phyloP scores from a whole-genome alignment of 352 stramenopile species.

The Phytophthora pseudosyringae region DNA sequence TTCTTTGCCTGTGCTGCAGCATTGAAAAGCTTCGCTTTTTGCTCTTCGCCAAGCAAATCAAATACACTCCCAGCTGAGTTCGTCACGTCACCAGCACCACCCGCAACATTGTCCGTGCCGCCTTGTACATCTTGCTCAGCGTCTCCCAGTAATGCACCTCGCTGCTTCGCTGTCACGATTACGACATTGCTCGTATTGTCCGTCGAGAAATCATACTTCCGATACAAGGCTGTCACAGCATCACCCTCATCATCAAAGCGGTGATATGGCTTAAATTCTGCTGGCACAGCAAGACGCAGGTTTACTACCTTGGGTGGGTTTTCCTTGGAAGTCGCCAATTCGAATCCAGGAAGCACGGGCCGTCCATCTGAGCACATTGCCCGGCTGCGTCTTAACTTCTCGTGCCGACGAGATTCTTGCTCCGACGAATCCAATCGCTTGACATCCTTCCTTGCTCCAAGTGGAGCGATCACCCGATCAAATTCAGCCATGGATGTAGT shows the following conservation, averaged over 20 bases:
- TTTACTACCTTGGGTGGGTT: constrained; percentile 53
- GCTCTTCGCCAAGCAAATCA: constrained; percentile 53
- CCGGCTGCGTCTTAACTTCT: constrained; percentile 23
- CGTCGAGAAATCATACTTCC: constrained; percentile 62
- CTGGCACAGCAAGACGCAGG: constrained; percentile 56
- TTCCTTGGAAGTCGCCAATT: constrained; percentile 44
- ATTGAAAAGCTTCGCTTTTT: constrained; percentile 55
- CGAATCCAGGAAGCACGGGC: constrained; percentile 62
- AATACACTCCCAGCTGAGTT: constrained; percentile 55
- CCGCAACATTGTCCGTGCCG: not conserved
- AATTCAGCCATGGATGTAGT: constrained; percentile 69
- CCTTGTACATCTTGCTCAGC: not conserved
- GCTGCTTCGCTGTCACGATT: constrained; percentile 61
- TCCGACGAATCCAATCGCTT: constrained; percentile 46
- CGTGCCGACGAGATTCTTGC: constrained; percentile 38
- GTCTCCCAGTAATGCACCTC: constrained; percentile 48
- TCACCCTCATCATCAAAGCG: constrained; percentile 46
- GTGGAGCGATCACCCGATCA: constrained; percentile 62
- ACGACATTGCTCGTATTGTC: constrained; percentile 37
- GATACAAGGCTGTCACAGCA: constrained; percentile 48
- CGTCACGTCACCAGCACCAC: constrained; percentile 3
- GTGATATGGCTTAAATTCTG: constrained; percentile 55
- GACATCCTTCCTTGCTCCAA: constrained; percentile 24
- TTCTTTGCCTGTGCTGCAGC: constrained; percentile 46
- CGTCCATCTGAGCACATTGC: constrained; percentile 66